These are phyloP conservation scores for Trametes maxima DNA, from an alignment of 768 basidiomycete species.

Conservation along the genomic window DNA sequence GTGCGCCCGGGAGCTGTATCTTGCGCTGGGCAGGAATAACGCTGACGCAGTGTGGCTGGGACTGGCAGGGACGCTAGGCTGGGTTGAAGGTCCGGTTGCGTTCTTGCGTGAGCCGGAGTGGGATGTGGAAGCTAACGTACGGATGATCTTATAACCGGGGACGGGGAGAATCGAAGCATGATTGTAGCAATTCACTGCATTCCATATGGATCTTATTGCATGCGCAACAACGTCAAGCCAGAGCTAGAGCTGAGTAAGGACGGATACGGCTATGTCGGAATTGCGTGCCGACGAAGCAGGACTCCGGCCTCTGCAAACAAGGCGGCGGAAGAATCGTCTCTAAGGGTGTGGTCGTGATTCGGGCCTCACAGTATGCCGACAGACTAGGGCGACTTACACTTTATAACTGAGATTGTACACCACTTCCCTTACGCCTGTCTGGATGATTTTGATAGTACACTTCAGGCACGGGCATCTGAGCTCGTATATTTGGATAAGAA, in stretches of 20 bases:
- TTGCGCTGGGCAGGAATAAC: constrained; percentile 59
- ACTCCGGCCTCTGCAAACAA: constrained; percentile 84
- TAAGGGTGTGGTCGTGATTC: constrained; percentile 32
- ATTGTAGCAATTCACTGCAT: background rate
- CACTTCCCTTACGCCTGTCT: constrained; percentile 88
- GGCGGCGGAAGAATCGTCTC: constrained; percentile 79
- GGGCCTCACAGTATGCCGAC: background rate
- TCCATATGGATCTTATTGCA: background rate
- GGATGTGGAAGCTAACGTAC: constrained; percentile 55
- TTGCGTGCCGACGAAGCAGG: constrained; percentile 70
- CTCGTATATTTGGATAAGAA: background rate
- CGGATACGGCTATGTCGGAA: constrained; percentile 32
- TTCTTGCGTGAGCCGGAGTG: constrained; percentile 62
- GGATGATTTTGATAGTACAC: constrained; percentile 97
- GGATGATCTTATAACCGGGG: constrained; percentile 19
- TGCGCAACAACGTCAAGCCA: background rate
- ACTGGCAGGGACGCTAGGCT: constrained; percentile 55
- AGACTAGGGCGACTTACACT: constrained; percentile 60
- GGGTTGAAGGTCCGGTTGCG: constrained; percentile 41
- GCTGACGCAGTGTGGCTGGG: constrained; percentile 86
- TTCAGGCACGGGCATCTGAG: constrained; percentile 94
- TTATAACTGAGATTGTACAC: constrained; percentile 96
- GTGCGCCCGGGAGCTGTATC: constrained; percentile 66
- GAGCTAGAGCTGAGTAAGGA: background rate
- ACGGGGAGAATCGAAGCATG: background rate